Evolutionary conservation across 306 rosid genomes (phyloP), one percentile per base, ranked within the genome.

Genomic region (Canavalia gladiata): DNA sequence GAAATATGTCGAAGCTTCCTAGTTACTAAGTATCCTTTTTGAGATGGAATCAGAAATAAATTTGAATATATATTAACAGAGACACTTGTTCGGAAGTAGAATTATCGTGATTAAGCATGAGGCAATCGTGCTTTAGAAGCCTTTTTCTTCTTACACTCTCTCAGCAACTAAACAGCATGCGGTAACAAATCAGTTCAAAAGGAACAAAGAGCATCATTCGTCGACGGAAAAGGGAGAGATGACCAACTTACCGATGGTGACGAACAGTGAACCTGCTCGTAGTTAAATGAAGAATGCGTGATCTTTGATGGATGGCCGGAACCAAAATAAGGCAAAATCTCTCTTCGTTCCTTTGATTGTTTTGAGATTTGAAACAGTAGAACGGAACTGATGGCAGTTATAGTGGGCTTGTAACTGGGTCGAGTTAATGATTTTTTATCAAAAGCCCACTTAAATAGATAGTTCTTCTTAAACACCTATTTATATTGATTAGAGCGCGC

Each of bases 281-380:
- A 39, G 46, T 30, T 73, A 69, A 75, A 77, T 54, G 58, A 50
- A 50, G 28, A 56, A 37, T 50, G 79, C 39, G 54, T 8, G 51
- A 25, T 58, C 8, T 42, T 59, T 2, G 33, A 18, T 37, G 2
- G 2, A 29, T 83, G 85, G 89, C 87, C 85, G 85, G 82, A 82
- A 86, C 37, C 9, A 72, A 50, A 37, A 30, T 49, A 46, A 28
- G 18, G 3, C 3, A 33, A 37, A 18, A 34, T 45, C 11, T 46
- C 28, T 10, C 28, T 18, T 39, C 34, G 50, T 63, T 39, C 3
- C 25, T 25, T 5, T 46, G 4, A 55, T 10, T 37, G 37, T 35
- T 65, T 65, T 18, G 31, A 57, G 35, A 57, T 11, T 1, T 29
- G 64, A 56, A 37, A 30, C 10, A 33, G 67, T 31, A 31, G n/a